These are phyloP conservation scores for Zygosaccharomyces pseudobailii DNA, from an alignment of 1,139 yeast species.

Conservation along the genomic window DNA sequence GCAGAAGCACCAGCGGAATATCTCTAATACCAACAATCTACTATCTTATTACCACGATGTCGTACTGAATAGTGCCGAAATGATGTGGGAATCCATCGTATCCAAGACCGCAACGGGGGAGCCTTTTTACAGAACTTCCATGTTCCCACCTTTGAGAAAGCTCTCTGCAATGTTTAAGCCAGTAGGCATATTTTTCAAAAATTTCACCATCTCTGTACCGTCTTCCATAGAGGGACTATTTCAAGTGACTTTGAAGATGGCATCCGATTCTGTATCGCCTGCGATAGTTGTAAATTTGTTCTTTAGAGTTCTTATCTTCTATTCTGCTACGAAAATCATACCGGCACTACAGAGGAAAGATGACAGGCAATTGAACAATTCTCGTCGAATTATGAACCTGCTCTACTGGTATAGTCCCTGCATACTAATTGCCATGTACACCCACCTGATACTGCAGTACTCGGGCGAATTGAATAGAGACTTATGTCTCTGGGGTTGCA, in stretches of 20 bases:
- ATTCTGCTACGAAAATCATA: slow-evolving; percentile 89
- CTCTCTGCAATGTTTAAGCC: slow-evolving; percentile 38
- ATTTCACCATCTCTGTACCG: slow-evolving; percentile 44
- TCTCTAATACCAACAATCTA: slow-evolving; percentile 31
- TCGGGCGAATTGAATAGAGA: slow-evolving; percentile 68
- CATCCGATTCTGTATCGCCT: slow-evolving; percentile 72
- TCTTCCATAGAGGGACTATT: slow-evolving; percentile 41
- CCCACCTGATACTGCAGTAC: slow-evolving; percentile 88
- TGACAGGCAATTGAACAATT: slow-evolving; percentile 33
- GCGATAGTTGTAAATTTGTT: slow-evolving; percentile 78
- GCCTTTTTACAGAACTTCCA: slow-evolving; percentile 24
- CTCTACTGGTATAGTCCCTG: slow-evolving; percentile 90
- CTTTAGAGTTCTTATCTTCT: slow-evolving; percentile 80
- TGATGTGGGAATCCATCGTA: slow-evolving; percentile 26
- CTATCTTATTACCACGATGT: slow-evolving; percentile 25
- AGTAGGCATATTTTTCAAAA: slow-evolving; percentile 40
- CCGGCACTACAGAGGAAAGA: slow-evolving; percentile 58
- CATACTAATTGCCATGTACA: slow-evolving; percentile 87
- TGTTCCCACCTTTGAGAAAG: slow-evolving; percentile 13
- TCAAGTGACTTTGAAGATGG: slow-evolving; percentile 60
- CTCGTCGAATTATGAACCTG: slow-evolving; percentile 45
- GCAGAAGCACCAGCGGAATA: slow-evolving; percentile 32
- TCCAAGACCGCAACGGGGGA: slow-evolving; percentile 18
- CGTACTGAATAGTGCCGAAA: slow-evolving; percentile 23
- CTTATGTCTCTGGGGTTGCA: slow-evolving; percentile 54